Evolutionary conservation across 768 basidiomycete genomes (phyloP), one percentile per base, ranked within the genome.

Genomic region (Trametes cubensis): DNA sequence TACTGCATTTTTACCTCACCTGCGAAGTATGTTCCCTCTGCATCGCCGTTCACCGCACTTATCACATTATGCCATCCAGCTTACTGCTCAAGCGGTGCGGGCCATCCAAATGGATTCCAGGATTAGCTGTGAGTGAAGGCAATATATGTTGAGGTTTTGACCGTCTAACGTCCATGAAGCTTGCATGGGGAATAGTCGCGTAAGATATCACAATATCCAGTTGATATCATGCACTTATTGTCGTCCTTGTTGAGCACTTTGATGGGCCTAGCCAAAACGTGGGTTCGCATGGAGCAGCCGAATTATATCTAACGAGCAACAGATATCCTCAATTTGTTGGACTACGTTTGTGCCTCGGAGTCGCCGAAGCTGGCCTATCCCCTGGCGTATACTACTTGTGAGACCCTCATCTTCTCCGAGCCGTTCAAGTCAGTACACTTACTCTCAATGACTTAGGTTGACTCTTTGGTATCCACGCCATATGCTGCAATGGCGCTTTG

Each of bases 301-400:
- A 25, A 7, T 13, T 26, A 50, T 25, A n/a, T 40, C 26, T 26
- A 15, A 23, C 6, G 5, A 26, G 25, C 21, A 17, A 5, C 62
- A 88, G 87, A 26, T 88, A 85, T 68, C 80, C 80, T 11, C 81
- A 87, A 66, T 79, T 88, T 14, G 80, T 87, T 17, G 85, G 79
- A n/a, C 78, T 77, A 13, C 81, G 86, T 11, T 72, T 84, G 5
- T 81, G 79, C 61, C 81, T 89, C 0, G 88, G 89, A 3, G 68
- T 85, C 1, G 81, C 85, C 0, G 89, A 90, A 73, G 85, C 87
- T 5, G 87, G 89, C 2, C 67, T 89, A 8, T 90, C 87, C 70
- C 88, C 89, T 13, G 88, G 88, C 23, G 85, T 90, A 10, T 81
- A 83, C 0, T 91, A 88, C 75, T 89, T 87, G 88, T 88, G 55